These are phyloP conservation scores for Obba rivulosa DNA, from an alignment of 768 basidiomycete genomes.

Conservation along the genomic window DNA sequence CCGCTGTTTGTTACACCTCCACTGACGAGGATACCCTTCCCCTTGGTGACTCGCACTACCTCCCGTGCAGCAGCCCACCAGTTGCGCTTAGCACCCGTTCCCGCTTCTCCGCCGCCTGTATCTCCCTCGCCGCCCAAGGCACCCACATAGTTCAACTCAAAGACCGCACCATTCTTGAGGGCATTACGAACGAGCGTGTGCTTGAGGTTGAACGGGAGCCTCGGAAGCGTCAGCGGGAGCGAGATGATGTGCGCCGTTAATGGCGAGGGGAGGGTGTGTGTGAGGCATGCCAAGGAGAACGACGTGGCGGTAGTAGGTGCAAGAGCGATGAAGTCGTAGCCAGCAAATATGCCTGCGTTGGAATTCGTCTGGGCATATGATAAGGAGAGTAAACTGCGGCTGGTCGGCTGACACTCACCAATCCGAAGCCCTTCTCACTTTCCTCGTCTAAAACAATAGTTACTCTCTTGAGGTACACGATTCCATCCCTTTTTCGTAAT, in stretches of 20 bases:
- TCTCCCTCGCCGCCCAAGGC: constrained; percentile 64
- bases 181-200: constrained; percentile 81
- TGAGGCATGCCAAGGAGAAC: constrained; percentile 77
- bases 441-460: constrained; percentile 80
- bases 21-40: constrained; percentile 69
- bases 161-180: constrained; percentile 74
- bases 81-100: constrained; percentile 58
- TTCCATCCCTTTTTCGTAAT: constrained; percentile 50
- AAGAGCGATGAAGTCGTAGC: constrained; percentile 76
- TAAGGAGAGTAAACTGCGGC: not conserved
- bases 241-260: constrained; percentile 79
- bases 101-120: constrained; percentile 44
- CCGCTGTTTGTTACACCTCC: constrained; percentile 57
- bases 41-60: constrained; percentile 74
- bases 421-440: constrained; percentile 81
- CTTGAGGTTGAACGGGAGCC: constrained; percentile 76
- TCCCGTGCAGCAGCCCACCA: constrained; percentile 84
- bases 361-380: constrained; percentile 53
- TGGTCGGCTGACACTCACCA: constrained; percentile 40
- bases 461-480: constrained; percentile 68
- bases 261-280: constrained; percentile 69
- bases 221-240: constrained; percentile 70
- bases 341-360: constrained; percentile 53
- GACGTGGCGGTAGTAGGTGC: constrained; percentile 66
- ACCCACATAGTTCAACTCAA: constrained; percentile 77